A percentile compares a stretch with the other conserved stretches of the same genome.
Conservation (phyloP, 805 yeast species). For the Kuraishia piskuri region DNA sequence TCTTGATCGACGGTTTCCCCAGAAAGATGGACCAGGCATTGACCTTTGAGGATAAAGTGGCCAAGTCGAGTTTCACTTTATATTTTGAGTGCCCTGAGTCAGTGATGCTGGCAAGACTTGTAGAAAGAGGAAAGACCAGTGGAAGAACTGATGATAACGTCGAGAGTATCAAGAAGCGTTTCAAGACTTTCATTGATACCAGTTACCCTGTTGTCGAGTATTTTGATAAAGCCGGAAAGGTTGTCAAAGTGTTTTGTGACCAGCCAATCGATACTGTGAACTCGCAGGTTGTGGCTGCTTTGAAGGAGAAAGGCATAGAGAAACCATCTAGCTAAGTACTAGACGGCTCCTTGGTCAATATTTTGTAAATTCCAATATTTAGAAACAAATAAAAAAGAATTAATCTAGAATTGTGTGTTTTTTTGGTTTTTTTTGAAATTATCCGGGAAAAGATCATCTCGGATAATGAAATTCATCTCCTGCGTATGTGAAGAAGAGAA, state of each 20-base stretch:
- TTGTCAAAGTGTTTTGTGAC: slow-evolving; percentile 72
- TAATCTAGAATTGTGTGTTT: too few relatives aligned
- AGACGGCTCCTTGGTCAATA: too few relatives aligned
- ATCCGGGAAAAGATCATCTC: too few relatives aligned
- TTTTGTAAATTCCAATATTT: too few relatives aligned
- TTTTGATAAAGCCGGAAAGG: slow-evolving; percentile 64
- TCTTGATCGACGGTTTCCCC: slow-evolving; percentile 94
- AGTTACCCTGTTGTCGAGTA: slow-evolving; percentile 91
- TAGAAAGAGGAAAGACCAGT: slow-evolving; percentile 89
- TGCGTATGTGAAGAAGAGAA: too few relatives aligned
- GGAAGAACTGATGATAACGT: slow-evolving; percentile 92
- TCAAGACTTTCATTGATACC: slow-evolving; percentile 77
- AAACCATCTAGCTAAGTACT: not conserved
- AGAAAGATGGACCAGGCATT: slow-evolving; percentile 97
- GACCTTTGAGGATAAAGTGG: slow-evolving; percentile 77
- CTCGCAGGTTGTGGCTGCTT: slow-evolving; percentile 54
- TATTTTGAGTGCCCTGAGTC: slow-evolving; percentile 77
- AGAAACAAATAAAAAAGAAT: too few relatives aligned
- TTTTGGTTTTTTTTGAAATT: too few relatives aligned
- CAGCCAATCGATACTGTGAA: slow-evolving; percentile 76
- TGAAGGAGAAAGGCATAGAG: slow-evolving; percentile 33
- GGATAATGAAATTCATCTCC: too few relatives aligned
- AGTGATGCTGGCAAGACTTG: slow-evolving; percentile 76
- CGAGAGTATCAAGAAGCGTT: slow-evolving; percentile 85
- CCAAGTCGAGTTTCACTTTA: slow-evolving; percentile 59